Base-by-base conservation (phyloP, 371 early-diverging fungal genomes). In the Mortierella sp. region DNA sequence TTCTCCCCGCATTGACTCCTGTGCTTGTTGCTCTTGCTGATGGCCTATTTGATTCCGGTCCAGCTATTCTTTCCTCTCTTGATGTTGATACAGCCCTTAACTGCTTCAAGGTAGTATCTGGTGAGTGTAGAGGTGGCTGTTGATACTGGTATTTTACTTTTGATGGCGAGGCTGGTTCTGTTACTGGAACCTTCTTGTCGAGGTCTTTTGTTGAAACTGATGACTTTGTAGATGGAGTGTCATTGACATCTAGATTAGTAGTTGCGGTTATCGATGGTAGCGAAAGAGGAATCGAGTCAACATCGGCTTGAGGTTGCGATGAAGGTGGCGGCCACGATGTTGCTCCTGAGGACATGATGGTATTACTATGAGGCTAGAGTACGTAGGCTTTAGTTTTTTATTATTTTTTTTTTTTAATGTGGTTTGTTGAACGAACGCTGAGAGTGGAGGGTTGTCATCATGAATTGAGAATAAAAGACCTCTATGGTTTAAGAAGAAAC, bases 281-380 rank as follows among this genome's bases (percentile, higher is more conserved):
- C 12, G 58, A 62, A 26, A 62, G 45, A 40, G 66, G 70, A 52
- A 61, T 65, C 20, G 69, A 58, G 20, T 35, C 26, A 20, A 49
- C 57, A 47, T 74, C 63, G 37, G 63, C 43, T 60, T 59, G 70
- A 3, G 70, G 63, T 4, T 59, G 76, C 10, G 45, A 26, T 39
- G 70, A 55, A 20, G 76, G 66, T 37, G 63, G 66, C 10, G 32
- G 66, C 70, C 76, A 70, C 22, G 16, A 35, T n/a, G 72, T 5
- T 28, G 72, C 2, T 51, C 43, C 47, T 22, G 47, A 58, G 18
- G 62, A 45, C 64, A 68, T 68, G 20, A 51, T 30, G n/a, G 11
- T 52, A 20, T n/a, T n/a, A n/a, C n/a, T n/a, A n/a, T n/a, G n/a
- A n/a, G n/a, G n/a, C n/a, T n/a, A n/a, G n/a, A n/a, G n/a, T n/a